phyloP scores from a whole-genome alignment of 1,284 basidiomycete species.

The Trichosporon sp. region DNA sequence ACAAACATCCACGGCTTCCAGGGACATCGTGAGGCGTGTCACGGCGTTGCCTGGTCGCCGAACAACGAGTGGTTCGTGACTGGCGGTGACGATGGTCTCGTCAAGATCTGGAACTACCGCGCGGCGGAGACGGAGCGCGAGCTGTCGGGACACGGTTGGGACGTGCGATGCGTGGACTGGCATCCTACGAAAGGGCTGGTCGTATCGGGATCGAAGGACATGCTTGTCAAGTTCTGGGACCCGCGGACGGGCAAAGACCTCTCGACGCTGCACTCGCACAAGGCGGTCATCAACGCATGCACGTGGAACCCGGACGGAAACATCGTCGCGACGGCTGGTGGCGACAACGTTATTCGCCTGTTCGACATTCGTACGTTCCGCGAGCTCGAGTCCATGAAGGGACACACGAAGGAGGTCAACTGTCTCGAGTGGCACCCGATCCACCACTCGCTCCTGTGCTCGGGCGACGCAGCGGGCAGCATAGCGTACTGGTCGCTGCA shows the following conservation, averaged over 20 bases:
- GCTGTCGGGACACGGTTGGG: constrained; percentile 94
- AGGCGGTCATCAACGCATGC: constrained; percentile 92
- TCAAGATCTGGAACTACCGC: constrained; percentile 94
- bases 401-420: constrained; percentile 97
- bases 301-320: constrained; percentile 93
- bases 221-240: constrained; percentile 99
- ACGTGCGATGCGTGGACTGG: constrained; percentile 98
- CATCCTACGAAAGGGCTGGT: constrained; percentile 94
- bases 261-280: constrained; percentile 91
- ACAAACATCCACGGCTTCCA: constrained; percentile 95
- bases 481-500: constrained; percentile 89
- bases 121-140: constrained; percentile 84
- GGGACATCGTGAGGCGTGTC: constrained; percentile 85
- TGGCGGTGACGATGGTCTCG: constrained; percentile 89
- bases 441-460: constrained; percentile 82
- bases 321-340: constrained; percentile 86
- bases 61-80: constrained; percentile 90
- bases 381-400: constrained; percentile 84
- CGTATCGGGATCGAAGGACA: constrained; percentile 94
- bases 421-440: constrained; percentile 94
- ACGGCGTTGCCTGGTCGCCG: constrained; percentile 87
- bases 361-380: constrained; percentile 98
- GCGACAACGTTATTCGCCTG: constrained; percentile 92
- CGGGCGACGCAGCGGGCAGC: constrained; percentile 89
- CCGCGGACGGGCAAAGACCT: constrained; percentile 84